Evolutionary conservation across 768 basidiomycete genomes (phyloP).

Genomic region (Tulasnella sp.): DNA sequence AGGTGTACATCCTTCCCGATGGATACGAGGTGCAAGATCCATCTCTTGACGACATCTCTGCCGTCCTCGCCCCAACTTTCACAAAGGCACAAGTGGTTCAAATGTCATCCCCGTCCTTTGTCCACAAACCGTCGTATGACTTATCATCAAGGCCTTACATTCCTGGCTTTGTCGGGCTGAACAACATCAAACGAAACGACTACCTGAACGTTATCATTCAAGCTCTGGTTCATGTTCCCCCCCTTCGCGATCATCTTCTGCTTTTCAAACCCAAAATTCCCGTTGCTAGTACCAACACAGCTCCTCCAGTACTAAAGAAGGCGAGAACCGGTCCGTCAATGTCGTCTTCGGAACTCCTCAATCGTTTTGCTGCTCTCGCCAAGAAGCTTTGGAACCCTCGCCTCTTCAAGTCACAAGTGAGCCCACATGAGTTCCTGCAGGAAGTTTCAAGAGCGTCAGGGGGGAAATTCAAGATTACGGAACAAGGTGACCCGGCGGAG

Average conservation of each 20-base stretch:
- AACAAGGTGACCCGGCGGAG: conserved; percentile 92
- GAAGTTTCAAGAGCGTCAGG: conserved; percentile 83
- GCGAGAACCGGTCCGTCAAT: not conserved
- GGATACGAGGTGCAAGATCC: conserved; percentile 95
- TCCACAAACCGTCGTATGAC: conserved; percentile 72
- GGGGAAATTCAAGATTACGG: conserved; percentile 84
- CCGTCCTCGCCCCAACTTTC: conserved; percentile 82
- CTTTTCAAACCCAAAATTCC: conserved; percentile 36
- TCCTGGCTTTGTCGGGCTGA: conserved; percentile 90
- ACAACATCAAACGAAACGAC: conserved; percentile 95
- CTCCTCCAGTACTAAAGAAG: not conserved
- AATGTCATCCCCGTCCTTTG: conserved; percentile 45
- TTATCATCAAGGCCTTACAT: conserved; percentile 68
- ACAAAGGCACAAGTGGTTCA: conserved; percentile 33
- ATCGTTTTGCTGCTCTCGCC: conserved; percentile 73
- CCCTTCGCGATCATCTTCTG: conserved; percentile 76
- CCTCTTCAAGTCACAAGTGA: conserved; percentile 95
- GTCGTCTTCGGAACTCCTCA: conserved; percentile 57
- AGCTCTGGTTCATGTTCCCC: conserved; percentile 78
- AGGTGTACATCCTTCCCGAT: conserved; percentile 97
- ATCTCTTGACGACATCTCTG: conserved; percentile 87
- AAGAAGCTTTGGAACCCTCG: conserved; percentile 95
- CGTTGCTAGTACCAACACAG: conserved; percentile 49
- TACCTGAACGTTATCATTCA: conserved; percentile 97
- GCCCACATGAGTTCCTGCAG: conserved; percentile 97